Conservation (phyloP, 2,329 filamentous ascomycete genomes). For the Berkeleyomyces rouxiae region DNA sequence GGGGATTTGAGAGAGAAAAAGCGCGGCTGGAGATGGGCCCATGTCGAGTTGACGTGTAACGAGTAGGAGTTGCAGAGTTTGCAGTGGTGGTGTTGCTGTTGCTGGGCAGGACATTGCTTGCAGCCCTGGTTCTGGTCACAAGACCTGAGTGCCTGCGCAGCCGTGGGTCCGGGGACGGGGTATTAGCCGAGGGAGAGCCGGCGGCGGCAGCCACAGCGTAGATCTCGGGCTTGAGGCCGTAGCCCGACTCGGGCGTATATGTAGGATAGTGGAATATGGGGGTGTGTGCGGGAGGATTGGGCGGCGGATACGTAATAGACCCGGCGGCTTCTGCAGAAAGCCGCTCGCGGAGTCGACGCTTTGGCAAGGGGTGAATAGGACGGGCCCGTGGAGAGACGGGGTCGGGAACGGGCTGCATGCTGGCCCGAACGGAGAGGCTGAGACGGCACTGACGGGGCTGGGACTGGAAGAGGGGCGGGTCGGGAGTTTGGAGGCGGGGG, state of each 20-base stretch:
- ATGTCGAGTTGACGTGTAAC: conserved; percentile 1
- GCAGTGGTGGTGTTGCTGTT: not conserved
- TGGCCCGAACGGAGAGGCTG: conserved; percentile 1
- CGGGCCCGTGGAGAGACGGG: conserved; percentile 49
- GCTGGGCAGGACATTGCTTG: not conserved
- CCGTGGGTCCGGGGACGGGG: not conserved
- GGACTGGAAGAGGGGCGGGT: not conserved
- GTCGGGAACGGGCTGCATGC: conserved; percentile 34
- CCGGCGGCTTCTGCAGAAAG: conserved; percentile 73
- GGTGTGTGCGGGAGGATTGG: conserved; percentile 44
- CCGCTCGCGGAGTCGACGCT: conserved; percentile 71
- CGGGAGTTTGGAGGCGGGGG: not conserved
- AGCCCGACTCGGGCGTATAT: conserved; percentile 23
- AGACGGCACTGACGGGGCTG: not conserved
- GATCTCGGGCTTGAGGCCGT: conserved; percentile 26
- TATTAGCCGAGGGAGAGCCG: not conserved
- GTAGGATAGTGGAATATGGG: conserved; percentile 39
- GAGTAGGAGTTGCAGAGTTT: not conserved
- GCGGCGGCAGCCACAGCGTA: not conserved
- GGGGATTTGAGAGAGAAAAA: not conserved
- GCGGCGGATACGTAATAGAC: conserved; percentile 65
- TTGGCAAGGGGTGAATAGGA: conserved; percentile 83
- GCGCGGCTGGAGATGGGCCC: not conserved
- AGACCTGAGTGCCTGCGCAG: not conserved
- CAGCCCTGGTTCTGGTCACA: not conserved